phyloP scores from a whole-genome alignment of 225 moss, liverwort and hornwort genomes.

The Straminergon stramineum region DNA sequence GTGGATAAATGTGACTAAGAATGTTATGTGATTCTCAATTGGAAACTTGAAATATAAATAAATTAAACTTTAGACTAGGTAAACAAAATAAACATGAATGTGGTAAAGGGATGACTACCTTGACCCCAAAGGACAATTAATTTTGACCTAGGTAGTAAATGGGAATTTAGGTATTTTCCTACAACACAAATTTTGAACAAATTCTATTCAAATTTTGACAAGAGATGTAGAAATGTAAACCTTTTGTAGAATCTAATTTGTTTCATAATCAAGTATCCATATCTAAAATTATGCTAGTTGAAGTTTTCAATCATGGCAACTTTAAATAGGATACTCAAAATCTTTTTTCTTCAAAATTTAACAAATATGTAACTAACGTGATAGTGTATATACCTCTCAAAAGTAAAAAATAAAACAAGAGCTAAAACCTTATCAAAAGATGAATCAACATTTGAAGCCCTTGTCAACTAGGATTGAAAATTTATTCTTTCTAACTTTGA shows the following conservation, averaged over 20 bases:
- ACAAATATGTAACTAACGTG: background rate
- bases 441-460: background rate
- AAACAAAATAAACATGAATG: too few species aligned
- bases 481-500: background rate
- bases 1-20: too few species aligned
- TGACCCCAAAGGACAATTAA: too few species aligned
- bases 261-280: accelerated
- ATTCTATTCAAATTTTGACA: background rate
- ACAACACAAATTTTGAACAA: background rate
- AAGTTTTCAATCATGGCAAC: accelerated
- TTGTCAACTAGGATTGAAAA: accelerated
- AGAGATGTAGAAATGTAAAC: background rate
- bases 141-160: background rate
- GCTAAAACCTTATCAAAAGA: background rate
- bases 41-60: too few species aligned
- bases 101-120: too few species aligned
- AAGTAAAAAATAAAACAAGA: too few species aligned
- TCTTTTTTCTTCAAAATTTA: background rate
- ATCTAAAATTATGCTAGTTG: background rate
- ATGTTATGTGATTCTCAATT: too few species aligned
- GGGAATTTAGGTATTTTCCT: background rate
- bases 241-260: background rate
- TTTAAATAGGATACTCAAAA: background rate
- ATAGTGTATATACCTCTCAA: background rate
- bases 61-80: too few species aligned